phyloP scores from a whole-genome alignment of 306 rosid species.

The Quercus aquifolioides region DNA sequence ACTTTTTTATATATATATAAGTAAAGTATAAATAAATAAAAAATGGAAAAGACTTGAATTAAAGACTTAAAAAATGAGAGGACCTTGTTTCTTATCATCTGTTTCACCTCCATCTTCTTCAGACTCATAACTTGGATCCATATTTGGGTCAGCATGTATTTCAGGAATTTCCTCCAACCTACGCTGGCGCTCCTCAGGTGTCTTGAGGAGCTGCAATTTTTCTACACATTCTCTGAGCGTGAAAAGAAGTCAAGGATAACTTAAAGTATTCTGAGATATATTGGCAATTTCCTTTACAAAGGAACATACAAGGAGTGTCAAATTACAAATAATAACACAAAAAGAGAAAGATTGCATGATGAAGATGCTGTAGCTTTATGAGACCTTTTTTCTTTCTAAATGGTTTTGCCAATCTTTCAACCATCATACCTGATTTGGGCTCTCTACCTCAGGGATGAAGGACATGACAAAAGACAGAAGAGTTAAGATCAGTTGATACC shows the following conservation, averaged over 20 bases:
- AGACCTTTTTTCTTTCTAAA: background rate
- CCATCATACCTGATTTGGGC: background rate
- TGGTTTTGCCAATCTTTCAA: background rate
- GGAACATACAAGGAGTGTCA: background rate
- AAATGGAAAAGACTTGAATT: background rate
- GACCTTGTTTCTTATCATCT: slow-evolving; percentile 68
- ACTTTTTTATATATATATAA: background rate
- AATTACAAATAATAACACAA: background rate
- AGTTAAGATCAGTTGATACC: background rate
- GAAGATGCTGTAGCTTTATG: background rate
- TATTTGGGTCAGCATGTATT: slow-evolving; percentile 88
- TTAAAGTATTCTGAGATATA: background rate
- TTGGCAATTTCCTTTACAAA: background rate
- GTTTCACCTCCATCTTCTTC: slow-evolving; percentile 87
- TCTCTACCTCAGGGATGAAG: background rate
- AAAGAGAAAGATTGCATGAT: background rate
- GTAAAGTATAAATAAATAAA: too few species aligned
- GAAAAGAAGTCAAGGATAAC: slow-evolving; percentile 59
- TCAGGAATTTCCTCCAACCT: slow-evolving; percentile 88
- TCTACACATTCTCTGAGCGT: slow-evolving; percentile 99
- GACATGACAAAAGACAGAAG: background rate
- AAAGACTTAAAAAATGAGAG: slow-evolving; percentile 12
- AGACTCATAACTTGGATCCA: slow-evolving; percentile 96
- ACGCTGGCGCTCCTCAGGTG: slow-evolving; percentile 98
- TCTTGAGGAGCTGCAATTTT: slow-evolving; percentile 88